These are phyloP conservation scores for Brettanomyces custersianus DNA, from an alignment of 805 yeast genomes.

Conservation along the genomic window DNA sequence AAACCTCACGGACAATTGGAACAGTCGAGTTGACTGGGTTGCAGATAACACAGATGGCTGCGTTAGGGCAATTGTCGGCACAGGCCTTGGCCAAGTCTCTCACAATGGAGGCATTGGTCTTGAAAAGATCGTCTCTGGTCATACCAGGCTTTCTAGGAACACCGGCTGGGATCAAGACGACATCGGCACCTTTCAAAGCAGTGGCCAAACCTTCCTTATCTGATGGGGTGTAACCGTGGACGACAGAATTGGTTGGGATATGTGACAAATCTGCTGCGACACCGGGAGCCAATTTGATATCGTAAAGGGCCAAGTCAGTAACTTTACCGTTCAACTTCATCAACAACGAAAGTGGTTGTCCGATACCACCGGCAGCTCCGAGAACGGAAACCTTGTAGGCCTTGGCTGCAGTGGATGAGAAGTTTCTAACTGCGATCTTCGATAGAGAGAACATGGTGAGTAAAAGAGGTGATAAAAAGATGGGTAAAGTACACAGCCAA, in stretches of 20 bases:
- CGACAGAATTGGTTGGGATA: constrained; percentile 85
- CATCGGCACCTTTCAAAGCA: constrained; percentile 74
- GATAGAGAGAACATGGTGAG: too few species aligned
- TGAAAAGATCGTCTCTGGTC: constrained; percentile 96
- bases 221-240: constrained; percentile 82
- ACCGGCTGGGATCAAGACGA: constrained; percentile 93
- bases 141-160: constrained; percentile 98
- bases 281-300: constrained; percentile 88
- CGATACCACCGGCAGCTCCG: constrained; percentile 94
- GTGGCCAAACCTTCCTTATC: constrained; percentile 49
- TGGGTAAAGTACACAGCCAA: too few species aligned
- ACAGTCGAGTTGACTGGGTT: constrained; percentile 98
- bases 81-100: constrained; percentile 83
- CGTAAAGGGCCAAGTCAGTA: constrained; percentile 78
- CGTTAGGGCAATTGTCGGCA: constrained; percentile 78
- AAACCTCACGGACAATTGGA: constrained; percentile 90
- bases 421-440: constrained; percentile 39
- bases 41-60: constrained; percentile 73
- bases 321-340: constrained; percentile 85
- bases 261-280: constrained; percentile 95
- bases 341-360: constrained; percentile 78
- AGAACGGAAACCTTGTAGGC: constrained; percentile 74
- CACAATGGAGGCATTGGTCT: constrained; percentile 92
- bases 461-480: too few species aligned
- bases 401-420: constrained; percentile 56